Conservation (phyloP, 108 stramenopile species). For the Skeletonema menzelii region DNA sequence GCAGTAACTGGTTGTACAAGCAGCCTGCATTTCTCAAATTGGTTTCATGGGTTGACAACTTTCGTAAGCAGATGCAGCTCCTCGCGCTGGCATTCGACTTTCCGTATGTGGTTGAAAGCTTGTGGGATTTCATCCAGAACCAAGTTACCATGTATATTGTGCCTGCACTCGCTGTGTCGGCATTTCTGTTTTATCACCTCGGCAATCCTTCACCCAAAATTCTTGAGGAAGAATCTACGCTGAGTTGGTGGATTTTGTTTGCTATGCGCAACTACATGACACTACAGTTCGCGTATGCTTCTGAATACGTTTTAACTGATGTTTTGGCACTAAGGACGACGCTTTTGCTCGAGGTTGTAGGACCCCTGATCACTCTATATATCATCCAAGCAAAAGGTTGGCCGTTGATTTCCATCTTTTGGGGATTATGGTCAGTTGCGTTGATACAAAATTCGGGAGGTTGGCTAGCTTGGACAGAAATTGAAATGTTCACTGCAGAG, state of each 20-base stretch:
- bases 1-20: not conserved
- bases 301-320: slow-evolving; percentile 62
- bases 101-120: slow-evolving; percentile 12
- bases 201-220: slow-evolving; percentile 71
- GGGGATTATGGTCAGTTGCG: slow-evolving; percentile 63
- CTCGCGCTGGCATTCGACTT: slow-evolving; percentile 37
- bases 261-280: slow-evolving; percentile 56
- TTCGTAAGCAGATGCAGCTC: slow-evolving; percentile 23
- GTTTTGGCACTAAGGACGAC: slow-evolving; percentile 47
- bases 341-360: slow-evolving; percentile 48
- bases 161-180: slow-evolving; percentile 19
- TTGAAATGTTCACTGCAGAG: slow-evolving; percentile 50
- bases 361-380: slow-evolving; percentile 72
- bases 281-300: slow-evolving; percentile 53
- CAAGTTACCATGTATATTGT: slow-evolving; percentile 15
- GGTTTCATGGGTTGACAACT: slow-evolving; percentile 13
- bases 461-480: slow-evolving; percentile 70
- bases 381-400: slow-evolving; percentile 76
- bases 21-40: slow-evolving; percentile 3
- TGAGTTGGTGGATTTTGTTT: slow-evolving; percentile 80
- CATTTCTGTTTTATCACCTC: slow-evolving; percentile 50
- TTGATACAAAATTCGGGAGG: slow-evolving; percentile 55
- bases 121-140: slow-evolving; percentile 11
- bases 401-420: slow-evolving; percentile 63
- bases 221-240: slow-evolving; percentile 47